Conservation (phyloP, 305 asterid species). For the Ilex paraguariensis region DNA sequence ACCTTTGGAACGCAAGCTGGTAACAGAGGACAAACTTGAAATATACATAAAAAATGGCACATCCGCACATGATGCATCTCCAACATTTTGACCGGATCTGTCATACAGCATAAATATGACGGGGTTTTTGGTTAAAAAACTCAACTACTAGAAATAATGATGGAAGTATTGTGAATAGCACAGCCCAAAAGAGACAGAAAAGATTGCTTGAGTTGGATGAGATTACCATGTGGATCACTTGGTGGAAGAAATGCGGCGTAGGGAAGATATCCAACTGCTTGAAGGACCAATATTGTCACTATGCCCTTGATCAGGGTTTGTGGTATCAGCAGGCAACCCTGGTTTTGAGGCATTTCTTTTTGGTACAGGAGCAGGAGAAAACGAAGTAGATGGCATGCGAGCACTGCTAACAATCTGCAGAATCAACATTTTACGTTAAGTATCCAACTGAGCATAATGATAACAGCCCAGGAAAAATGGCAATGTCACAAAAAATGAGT, state of each 20-base stretch:
- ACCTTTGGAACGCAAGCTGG: slow-evolving; percentile 15
- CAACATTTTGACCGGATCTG: slow-evolving; percentile 3
- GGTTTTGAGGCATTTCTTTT: slow-evolving; percentile 57
- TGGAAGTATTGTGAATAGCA: not conserved
- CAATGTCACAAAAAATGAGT: too few species aligned
- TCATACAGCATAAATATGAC: not conserved
- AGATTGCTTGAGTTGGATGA: slow-evolving; percentile 7
- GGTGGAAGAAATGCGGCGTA: slow-evolving; percentile 85
- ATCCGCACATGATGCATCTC: slow-evolving; percentile 2
- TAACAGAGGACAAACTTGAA: slow-evolving; percentile 8
- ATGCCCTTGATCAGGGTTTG: slow-evolving; percentile 53
- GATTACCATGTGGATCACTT: slow-evolving; percentile 39
- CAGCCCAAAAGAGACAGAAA: not conserved
- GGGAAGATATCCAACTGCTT: slow-evolving; percentile 86
- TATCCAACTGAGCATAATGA: slow-evolving; percentile 1
- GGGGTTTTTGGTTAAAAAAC: slow-evolving; percentile 1
- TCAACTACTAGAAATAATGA: slow-evolving; percentile 1
- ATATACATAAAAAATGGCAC: too few species aligned
- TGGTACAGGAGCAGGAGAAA: slow-evolving; percentile 52
- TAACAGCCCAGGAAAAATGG: too few species aligned
- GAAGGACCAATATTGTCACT: slow-evolving; percentile 68
- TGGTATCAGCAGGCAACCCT: slow-evolving; percentile 43
- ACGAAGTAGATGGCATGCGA: slow-evolving; percentile 60
- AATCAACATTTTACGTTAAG: slow-evolving; percentile 5
- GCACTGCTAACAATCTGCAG: slow-evolving; percentile 54